Evolutionary conservation across 305 asterid species (phyloP).

Genomic region (Plantago lanceolata): DNA sequence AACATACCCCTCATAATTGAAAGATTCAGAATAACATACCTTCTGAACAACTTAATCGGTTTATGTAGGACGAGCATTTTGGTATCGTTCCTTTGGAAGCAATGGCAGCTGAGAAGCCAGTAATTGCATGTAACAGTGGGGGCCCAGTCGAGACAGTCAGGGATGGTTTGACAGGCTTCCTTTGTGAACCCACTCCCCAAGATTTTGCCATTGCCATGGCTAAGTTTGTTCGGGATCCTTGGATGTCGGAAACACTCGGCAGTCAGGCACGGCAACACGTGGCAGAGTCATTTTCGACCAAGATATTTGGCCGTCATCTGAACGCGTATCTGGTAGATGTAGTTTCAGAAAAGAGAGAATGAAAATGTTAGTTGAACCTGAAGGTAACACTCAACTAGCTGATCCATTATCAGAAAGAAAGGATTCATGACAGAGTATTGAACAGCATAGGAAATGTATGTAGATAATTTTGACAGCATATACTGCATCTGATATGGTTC

Average conservation of each 20-base stretch:
- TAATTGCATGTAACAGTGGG: conserved; percentile 81
- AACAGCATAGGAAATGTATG: too few species aligned
- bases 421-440: too few species aligned
- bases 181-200: conserved; percentile 63
- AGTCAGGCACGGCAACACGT: conserved; percentile 63
- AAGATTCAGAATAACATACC: too few species aligned
- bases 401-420: too few species aligned
- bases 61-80: conserved; percentile 78
- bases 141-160: conserved; percentile 85
- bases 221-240: conserved; percentile 53
- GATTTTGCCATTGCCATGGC: conserved; percentile 77
- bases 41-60: conserved; percentile 16
- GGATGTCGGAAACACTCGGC: conserved; percentile 65
- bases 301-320: conserved; percentile 65
- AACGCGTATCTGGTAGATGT: conserved; percentile 55
- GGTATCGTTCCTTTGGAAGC: conserved; percentile 98
- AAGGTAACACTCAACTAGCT: not conserved
- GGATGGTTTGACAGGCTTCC: conserved; percentile 69
- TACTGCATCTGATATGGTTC: too few species aligned
- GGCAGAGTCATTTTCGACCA: conserved; percentile 57
- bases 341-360: conserved; percentile 54
- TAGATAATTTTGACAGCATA: too few species aligned
- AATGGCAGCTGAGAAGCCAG: conserved; percentile 91
- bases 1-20: too few species aligned
- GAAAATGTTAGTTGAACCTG: conserved; percentile 12